Conservation (phyloP, 345 rosid species). For the Camelina hispida region DNA sequence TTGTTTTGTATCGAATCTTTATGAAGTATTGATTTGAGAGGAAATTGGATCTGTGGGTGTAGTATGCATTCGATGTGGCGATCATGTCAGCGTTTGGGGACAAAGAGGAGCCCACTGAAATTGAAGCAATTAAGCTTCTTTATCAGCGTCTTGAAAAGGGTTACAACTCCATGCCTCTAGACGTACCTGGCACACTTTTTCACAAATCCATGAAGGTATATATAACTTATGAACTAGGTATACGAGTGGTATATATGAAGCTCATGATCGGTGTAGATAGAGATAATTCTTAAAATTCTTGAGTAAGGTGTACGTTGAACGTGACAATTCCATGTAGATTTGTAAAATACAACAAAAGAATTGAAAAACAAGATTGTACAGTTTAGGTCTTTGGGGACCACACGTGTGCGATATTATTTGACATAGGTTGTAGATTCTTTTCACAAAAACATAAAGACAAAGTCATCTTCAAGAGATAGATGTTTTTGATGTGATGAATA, state of each 20-base stretch:
- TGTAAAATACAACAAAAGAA: constrained; percentile 16
- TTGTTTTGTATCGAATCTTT: neutral
- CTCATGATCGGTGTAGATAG: neutral
- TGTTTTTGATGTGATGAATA: constrained; percentile 23
- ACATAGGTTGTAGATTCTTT: constrained; percentile 38
- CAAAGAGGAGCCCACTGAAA: constrained; percentile 52
- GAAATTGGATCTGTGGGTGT: constrained; percentile 27
- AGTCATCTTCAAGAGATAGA: constrained; percentile 7
- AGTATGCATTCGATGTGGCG: constrained; percentile 99
- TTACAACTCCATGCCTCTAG: constrained; percentile 93
- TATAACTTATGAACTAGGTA: neutral
- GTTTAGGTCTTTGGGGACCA: constrained; percentile 26
- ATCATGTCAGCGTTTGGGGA: constrained; percentile 76
- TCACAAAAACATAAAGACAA: constrained; percentile 36
- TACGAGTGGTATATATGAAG: neutral
- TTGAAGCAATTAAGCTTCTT: constrained; percentile 67
- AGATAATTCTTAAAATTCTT: neutral
- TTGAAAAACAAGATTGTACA: neutral
- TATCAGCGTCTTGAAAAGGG: constrained; percentile 81
- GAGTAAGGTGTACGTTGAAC: constrained; percentile 8
- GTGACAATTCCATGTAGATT: constrained; percentile 18
- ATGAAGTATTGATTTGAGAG: constrained; percentile 13
- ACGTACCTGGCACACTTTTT: constrained; percentile 84
- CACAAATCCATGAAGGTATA: constrained; percentile 80
- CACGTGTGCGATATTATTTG: constrained; percentile 22